phyloP scores from a whole-genome alignment of 2,329 filamentous ascomycete genomes.

The Lasiodiplodia gonubiensis region DNA sequence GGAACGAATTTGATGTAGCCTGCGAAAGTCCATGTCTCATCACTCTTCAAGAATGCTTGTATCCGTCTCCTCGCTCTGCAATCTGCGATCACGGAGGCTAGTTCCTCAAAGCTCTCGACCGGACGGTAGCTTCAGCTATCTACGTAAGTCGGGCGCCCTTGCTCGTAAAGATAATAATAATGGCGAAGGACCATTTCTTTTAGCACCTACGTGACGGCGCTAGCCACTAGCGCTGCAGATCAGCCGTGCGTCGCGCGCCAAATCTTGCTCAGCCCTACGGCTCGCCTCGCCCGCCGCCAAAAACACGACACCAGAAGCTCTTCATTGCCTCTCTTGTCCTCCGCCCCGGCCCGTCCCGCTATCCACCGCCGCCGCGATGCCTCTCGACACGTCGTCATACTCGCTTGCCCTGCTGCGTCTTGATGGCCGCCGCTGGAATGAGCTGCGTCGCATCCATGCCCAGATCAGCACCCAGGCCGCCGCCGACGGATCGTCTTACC shows the following conservation, averaged over 20 bases:
- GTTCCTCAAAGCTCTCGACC: too few relatives aligned
- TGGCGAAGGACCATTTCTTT: too few relatives aligned
- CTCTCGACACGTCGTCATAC: slow-evolving; percentile 93
- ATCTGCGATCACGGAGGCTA: too few relatives aligned
- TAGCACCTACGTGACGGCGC: too few relatives aligned
- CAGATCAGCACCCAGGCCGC: slow-evolving; percentile 92
- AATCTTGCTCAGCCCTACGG: slow-evolving; percentile 24
- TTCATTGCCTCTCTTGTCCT: neutral
- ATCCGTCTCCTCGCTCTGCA: too few relatives aligned
- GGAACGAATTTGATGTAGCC: neutral
- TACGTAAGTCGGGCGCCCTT: too few relatives aligned
- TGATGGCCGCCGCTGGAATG: slow-evolving; percentile 91
- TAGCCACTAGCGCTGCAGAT: slow-evolving; percentile 24
- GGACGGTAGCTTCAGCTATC: too few relatives aligned
- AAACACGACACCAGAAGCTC: neutral
- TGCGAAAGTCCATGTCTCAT: too few relatives aligned
- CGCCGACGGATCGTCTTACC: slow-evolving; percentile 89
- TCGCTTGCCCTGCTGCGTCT: slow-evolving; percentile 73
- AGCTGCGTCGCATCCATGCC: slow-evolving; percentile 84
- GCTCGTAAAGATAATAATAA: too few relatives aligned
- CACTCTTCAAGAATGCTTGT: too few relatives aligned
- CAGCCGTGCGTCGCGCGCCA: slow-evolving; percentile 17
- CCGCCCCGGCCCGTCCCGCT: neutral
- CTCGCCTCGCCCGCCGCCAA: neutral
- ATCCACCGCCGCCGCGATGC: slow-evolving; percentile 64